These are phyloP conservation scores for Phytophthora chlamydospora DNA, from an alignment of 352 stramenopile genomes.

Conservation along the genomic window DNA sequence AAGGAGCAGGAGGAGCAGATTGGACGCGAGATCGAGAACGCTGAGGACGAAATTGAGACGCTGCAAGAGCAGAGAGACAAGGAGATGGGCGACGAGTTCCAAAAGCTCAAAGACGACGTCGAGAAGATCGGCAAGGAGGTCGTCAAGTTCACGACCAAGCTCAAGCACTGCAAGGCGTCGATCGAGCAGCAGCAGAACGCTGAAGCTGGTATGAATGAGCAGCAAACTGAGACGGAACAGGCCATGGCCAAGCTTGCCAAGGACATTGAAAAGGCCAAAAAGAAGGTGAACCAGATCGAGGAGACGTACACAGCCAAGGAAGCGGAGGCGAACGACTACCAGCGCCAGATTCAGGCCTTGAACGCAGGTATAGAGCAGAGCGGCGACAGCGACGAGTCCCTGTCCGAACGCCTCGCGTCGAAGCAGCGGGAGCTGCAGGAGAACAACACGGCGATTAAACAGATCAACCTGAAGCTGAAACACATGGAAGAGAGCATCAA, in stretches of 20 bases:
- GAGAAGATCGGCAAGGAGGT: constrained; percentile 83
- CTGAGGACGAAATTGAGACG: constrained; percentile 85
- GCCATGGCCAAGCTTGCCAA: constrained; percentile 83
- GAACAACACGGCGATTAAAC: constrained; percentile 80
- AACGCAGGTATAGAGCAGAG: constrained; percentile 87
- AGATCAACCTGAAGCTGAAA: constrained; percentile 94
- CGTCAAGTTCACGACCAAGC: constrained; percentile 86
- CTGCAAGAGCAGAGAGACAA: constrained; percentile 82
- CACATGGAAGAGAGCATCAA: constrained; percentile 90
- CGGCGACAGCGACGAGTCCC: constrained; percentile 73
- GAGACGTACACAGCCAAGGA: constrained; percentile 58
- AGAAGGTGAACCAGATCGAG: constrained; percentile 66
- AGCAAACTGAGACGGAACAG: constrained; percentile 79
- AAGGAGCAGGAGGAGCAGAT: constrained; percentile 57
- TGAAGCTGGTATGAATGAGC: constrained; percentile 63
- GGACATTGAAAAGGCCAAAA: constrained; percentile 79
- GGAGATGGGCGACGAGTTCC: constrained; percentile 86
- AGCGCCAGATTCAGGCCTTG: constrained; percentile 86
- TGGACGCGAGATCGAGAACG: constrained; percentile 71
- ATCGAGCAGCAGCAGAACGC: constrained; percentile 74
- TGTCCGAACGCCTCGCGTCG: constrained; percentile 74
- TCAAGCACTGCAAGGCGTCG: constrained; percentile 72
- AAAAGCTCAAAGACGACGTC: constrained; percentile 81
- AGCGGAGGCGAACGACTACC: constrained; percentile 68
- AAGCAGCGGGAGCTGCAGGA: constrained; percentile 87